Evolutionary conservation across 345 rosid genomes (phyloP), one percentile per base, ranked within the genome.

Genomic region (Mallotus nudiflorus): DNA sequence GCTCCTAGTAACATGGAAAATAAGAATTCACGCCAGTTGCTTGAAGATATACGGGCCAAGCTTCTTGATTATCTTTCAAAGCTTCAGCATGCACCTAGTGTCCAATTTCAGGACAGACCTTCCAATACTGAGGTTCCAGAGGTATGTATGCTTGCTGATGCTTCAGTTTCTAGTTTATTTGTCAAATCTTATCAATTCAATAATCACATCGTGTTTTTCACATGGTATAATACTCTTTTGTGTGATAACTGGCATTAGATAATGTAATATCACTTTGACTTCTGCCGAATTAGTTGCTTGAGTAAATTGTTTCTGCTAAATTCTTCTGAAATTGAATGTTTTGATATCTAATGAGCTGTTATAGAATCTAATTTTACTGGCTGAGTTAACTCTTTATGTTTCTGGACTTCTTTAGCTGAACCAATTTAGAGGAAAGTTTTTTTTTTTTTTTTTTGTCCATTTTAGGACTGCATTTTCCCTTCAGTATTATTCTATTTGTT

Each of bases 51-150:
- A 82, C 86, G 87, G 51, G 78, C 74, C 28, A 89, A 88, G 80
- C 92, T 95, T 73, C 97, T 95, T 33, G 96, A 90, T 6, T 74
- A 95, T 82, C 96, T 95, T 75, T 86, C 97, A 54, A 95, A 69
- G 81, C 93, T 95, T 76, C 93, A 84, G 83, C 99, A 95, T 89
- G 97, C 99, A 65, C 97, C 99, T 58, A 90, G 99, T 80, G 91
- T 92, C 35, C 97, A 80, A 60, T 95, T 95, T 80, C 96, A 87
- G 77, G 99, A 92, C 81, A 84, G 93, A 67, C 90, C 84, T 37
- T 97, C 97, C 62, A 93, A 90, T 65, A 84, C 97, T 48, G 81
- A 77, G 33, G 50, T 67, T 54, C 76, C 73, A 37, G 80, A 77
- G 75, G 80, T 77, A 67, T 25, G 68, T 42, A 33, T 35, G 35